Evolutionary conservation across 768 basidiomycete species (phyloP), one percentile per base, ranked within the genome.

Genomic region (Boletus coccyginus): DNA sequence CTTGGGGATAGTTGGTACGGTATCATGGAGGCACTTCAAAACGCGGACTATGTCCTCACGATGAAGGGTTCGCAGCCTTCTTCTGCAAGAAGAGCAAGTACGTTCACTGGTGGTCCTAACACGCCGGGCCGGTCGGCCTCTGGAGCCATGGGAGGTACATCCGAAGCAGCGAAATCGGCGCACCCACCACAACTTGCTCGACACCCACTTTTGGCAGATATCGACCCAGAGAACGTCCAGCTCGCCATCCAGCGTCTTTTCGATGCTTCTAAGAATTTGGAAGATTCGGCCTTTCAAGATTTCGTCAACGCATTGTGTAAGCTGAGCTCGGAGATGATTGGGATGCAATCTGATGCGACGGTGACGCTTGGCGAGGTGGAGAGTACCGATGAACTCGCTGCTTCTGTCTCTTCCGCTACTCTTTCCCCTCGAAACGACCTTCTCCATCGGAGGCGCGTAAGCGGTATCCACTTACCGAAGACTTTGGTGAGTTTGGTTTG

Each of bases 1-100:
- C 80, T 97, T 7, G 93, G 87, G n/a, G 81, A 86, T 55, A 92
- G 89, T 57, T 98, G 96, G 96, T 96, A 92, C 69, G 81, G 87
- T 44, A 82, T 98, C 10, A 77, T 98, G 50, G 95, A 98, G 66
- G 85, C 89, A 1, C 73, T 98, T 24, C 96, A 98, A 73, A 98
- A 94, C 61, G 95, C 96, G 8, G 94, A 96, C 64, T 94, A 94
- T 63, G 90, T 99, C 19, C 76, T 98, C 19, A 83, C 82, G 10
- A 76, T 80, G 63, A 88, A 85, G 71, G 83, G 78, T 3, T 73
- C 72, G 2, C 71, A 70, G 32, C 60, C 65, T 32, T 55, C 71
- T 8, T 60, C 67, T 5, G 67, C 61, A 3, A 66, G 67, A 24
- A 75, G 71, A 51, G 71, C 74, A 52, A 73, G 72, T 38, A 57